These are phyloP conservation scores for Cryptococcus jaspeensis DNA, from an alignment of 1,284 basidiomycete genomes.

Conservation along the genomic window DNA sequence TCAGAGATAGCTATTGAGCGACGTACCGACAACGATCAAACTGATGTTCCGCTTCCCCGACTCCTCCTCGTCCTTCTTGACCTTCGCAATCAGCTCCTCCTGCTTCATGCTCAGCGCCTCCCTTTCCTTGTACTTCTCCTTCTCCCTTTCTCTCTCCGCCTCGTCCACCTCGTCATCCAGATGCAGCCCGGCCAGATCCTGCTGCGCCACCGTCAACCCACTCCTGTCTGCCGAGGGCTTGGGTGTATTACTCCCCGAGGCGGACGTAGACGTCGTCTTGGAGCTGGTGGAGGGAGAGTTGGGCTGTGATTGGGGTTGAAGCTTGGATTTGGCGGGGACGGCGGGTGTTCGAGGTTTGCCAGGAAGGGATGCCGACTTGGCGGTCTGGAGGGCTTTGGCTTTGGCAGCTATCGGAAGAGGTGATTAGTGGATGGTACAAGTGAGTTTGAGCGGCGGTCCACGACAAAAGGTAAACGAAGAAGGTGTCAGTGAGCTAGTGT, in stretches of 20 bases:
- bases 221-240: slow-evolving; percentile 51
- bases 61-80: slow-evolving; percentile 60
- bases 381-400: slow-evolving; percentile 20
- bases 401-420: slow-evolving; percentile 27
- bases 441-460: not conserved
- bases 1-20: not conserved
- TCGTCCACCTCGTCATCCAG: slow-evolving; percentile 55
- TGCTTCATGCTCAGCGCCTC: slow-evolving; percentile 70
- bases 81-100: slow-evolving; percentile 84
- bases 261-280: slow-evolving; percentile 26
- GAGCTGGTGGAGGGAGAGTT: slow-evolving; percentile 16
- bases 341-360: slow-evolving; percentile 32
- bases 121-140: slow-evolving; percentile 55
- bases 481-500: slow-evolving; percentile 1
- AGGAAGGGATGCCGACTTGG: slow-evolving; percentile 39
- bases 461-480: not conserved
- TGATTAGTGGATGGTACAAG: slow-evolving; percentile 15
- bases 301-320: slow-evolving; percentile 22
- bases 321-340: slow-evolving; percentile 12
- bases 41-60: slow-evolving; percentile 70
- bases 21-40: slow-evolving; percentile 87
- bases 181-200: slow-evolving; percentile 72
- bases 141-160: slow-evolving; percentile 52
- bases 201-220: slow-evolving; percentile 41
- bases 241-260: slow-evolving; percentile 25